A percentile compares a stretch with the other conserved stretches of the same genome.
These are phyloP conservation scores for Epichloe hybrida DNA, from an alignment of 2,329 filamentous ascomycete species.

Conservation along the genomic window DNA sequence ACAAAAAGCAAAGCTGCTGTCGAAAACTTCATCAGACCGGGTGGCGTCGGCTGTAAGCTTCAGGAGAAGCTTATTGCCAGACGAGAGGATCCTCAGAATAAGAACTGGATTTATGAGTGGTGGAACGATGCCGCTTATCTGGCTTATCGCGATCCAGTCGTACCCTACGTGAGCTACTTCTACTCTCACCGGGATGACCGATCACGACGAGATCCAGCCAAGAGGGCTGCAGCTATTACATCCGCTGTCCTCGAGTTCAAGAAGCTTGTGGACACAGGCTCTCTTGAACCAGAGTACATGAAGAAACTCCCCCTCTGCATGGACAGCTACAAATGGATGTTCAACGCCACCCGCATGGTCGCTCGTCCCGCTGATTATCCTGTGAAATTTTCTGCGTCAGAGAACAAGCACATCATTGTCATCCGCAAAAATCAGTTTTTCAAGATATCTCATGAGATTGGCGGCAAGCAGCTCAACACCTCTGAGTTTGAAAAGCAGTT, in stretches of 20 bases:
- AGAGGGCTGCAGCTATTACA: constrained; percentile 82
- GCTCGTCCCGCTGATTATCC: constrained; percentile 71
- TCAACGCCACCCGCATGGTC: constrained; percentile 81
- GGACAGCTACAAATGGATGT: constrained; percentile 99
- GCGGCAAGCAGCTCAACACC: constrained; percentile 75
- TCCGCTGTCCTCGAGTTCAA: constrained; percentile 87
- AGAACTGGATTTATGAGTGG: constrained; percentile 97
- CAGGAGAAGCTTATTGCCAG: constrained; percentile 78
- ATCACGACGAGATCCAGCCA: constrained; percentile 71
- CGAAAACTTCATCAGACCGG: constrained; percentile 77
- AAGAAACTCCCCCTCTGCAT: constrained; percentile 95
- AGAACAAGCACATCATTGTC: constrained; percentile 78
- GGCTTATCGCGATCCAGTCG: constrained; percentile 83
- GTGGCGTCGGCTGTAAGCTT: constrained; percentile 66
- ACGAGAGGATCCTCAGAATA: constrained; percentile 63
- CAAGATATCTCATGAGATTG: constrained; percentile 72
- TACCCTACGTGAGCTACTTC: constrained; percentile 98
- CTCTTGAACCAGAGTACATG: constrained; percentile 96
- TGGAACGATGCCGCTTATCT: constrained; percentile 96
- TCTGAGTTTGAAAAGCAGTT: constrained; percentile 87
- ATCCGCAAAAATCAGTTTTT: constrained; percentile 96
- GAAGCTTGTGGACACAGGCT: constrained; percentile 69
- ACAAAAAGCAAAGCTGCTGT: constrained; percentile 70
- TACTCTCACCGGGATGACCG: constrained; percentile 96
- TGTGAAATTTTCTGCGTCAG: constrained; percentile 59